Base-by-base conservation (phyloP, 192 early-diverging fungal genomes). In the Allomyces arbusculus region DNA sequence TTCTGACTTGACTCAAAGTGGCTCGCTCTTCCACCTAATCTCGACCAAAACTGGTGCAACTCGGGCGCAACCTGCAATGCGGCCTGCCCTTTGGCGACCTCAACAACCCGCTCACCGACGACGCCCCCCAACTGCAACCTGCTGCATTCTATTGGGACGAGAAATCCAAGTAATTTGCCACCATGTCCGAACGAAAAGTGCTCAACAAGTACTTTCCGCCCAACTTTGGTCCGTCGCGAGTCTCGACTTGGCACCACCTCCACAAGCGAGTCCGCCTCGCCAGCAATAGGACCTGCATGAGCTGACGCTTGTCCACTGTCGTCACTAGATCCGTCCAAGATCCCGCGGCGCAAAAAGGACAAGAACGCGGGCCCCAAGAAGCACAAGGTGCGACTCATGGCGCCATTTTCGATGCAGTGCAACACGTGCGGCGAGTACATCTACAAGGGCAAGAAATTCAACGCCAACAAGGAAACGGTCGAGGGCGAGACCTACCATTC, bases 341-440 rank as follows among this genome's bases (percentile, higher is more conserved):
- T 94, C 68, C 90, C 88, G 10, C 80, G 86, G 65, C 82, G 91
- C 61, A 91, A 87, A 61, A 82, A 80, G 63, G 81, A 85, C 55
- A 90, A 88, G 69, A 85, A 0, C 4, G 50, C 20, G 16, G 20
- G 20, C 16, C 16, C 86, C 80, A 79, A 78, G 24, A 91, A 95
- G 64, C 89, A 92, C 70, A 99, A 94, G 69, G 96, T 99, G 23
- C 92, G 96, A 24, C 83, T 99, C 23, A 95, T 95, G 89, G 85
- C 96, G 5, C 96, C 96, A 9, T 99, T 95, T 71, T 94, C 96
- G 2, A 99, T 99, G 96, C 88, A 89, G 55, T 99, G 96, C 78
- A 81, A 80, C 50, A 89, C 89, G 9, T 97, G 96, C 67, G 92
- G 94, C 11, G 92, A 99, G 68, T 99, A 90, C 77, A 88, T 99